These are phyloP conservation scores for Ustilago bromivora DNA, from an alignment of 1,284 basidiomycete genomes.

Conservation along the genomic window DNA sequence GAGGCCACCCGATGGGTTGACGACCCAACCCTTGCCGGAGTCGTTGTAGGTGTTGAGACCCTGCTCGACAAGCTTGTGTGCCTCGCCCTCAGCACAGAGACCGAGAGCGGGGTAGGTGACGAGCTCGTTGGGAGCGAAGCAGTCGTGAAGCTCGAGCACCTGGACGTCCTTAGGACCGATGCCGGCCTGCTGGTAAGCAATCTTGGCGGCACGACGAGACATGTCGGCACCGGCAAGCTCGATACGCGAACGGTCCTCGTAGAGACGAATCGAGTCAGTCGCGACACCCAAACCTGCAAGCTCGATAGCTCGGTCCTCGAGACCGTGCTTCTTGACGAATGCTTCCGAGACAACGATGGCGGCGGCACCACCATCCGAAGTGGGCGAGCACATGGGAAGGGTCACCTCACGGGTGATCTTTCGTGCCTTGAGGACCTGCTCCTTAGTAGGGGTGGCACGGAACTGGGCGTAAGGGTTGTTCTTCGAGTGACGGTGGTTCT, in stretches of 20 bases:
- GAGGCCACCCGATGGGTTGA: slow-evolving; percentile 85
- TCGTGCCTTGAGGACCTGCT: slow-evolving; percentile 57
- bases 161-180: slow-evolving; percentile 81
- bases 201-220: slow-evolving; percentile 79
- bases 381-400: slow-evolving; percentile 88
- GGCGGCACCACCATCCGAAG: slow-evolving; percentile 72
- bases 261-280: slow-evolving; percentile 61
- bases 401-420: slow-evolving; percentile 80
- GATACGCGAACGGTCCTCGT: slow-evolving; percentile 62
- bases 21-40: slow-evolving; percentile 79
- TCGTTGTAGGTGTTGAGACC: slow-evolving; percentile 81
- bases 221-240: slow-evolving; percentile 72
- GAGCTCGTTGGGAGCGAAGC: slow-evolving; percentile 78
- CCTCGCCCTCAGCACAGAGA: slow-evolving; percentile 78
- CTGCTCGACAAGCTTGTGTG: slow-evolving; percentile 80
- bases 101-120: slow-evolving; percentile 86
- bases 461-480: slow-evolving; percentile 90
- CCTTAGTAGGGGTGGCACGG: slow-evolving; percentile 63
- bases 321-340: slow-evolving; percentile 80
- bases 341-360: slow-evolving; percentile 80
- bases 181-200: slow-evolving; percentile 80
- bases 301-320: slow-evolving; percentile 88
- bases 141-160: slow-evolving; percentile 86
- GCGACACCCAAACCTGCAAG: slow-evolving; percentile 62
- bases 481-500: slow-evolving; percentile 84